Evolutionary conservation across 106 monocot genomes (phyloP).

Genomic region (Gastrodia elata): DNA sequence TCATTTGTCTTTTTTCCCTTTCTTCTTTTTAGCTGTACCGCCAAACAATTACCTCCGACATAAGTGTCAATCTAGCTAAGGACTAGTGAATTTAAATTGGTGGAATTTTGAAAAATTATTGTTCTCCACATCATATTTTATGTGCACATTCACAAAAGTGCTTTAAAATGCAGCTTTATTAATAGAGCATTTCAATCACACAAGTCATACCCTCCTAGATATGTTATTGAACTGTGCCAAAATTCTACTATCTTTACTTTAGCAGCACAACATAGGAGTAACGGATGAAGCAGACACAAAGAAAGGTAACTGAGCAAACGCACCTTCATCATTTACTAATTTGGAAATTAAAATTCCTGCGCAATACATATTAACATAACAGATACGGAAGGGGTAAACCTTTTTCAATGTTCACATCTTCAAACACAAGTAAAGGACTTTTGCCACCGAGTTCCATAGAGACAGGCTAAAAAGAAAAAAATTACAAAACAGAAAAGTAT

Average conservation of each 20-base stretch:
- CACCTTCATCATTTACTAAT: not conserved
- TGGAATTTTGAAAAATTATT: no score
- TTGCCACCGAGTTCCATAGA: conserved; percentile 99
- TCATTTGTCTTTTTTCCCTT: no score
- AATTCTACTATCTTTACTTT: not conserved
- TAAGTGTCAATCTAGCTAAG: no score
- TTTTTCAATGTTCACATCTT: conserved; percentile 96
- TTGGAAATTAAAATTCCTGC: not conserved
- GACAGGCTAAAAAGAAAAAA: conserved; percentile 50
- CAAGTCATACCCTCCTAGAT: no score
- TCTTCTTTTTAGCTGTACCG: no score
- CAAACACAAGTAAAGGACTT: conserved; percentile 97
- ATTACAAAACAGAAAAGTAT: not conserved
- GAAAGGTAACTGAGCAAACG: not conserved
- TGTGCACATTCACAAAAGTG: no score
- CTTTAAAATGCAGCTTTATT: no score
- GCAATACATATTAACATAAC: not conserved
- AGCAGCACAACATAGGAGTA: not conserved
- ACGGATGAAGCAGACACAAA: not conserved
- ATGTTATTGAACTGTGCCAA: no score
- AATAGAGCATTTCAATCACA: no score
- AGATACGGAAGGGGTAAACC: conserved; percentile 26
- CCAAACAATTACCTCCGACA: no score
- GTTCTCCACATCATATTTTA: no score
- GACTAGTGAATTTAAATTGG: no score